A percentile compares a stretch with the other conserved stretches of the same genome.
These are phyloP conservation scores for Ammopiptanthus mongolicus DNA, from an alignment of 306 rosid genomes.

Conservation along the genomic window DNA sequence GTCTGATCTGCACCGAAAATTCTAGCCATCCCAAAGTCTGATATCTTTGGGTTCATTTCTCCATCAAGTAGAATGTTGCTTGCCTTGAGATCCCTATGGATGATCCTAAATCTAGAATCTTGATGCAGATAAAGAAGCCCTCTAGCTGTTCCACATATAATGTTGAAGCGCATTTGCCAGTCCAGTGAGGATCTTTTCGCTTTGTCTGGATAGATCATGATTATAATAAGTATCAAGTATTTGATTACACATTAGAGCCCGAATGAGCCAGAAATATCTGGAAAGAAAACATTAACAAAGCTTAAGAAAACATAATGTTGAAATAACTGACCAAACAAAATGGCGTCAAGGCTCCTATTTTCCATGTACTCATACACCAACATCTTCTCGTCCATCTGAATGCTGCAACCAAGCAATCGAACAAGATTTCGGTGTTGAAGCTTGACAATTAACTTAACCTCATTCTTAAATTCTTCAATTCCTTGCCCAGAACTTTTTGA, in stretches of 20 bases:
- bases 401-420: constrained; percentile 61
- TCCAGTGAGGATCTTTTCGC: constrained; percentile 35
- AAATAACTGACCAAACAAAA: constrained; percentile 56
- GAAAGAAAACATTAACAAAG: background rate
- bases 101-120: constrained; percentile 75
- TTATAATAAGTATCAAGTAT: background rate
- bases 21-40: constrained; percentile 86
- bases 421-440: constrained; percentile 86
- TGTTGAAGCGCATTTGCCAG: constrained; percentile 63
- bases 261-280: background rate
- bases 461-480: constrained; percentile 65
- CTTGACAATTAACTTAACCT: constrained; percentile 60
- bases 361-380: constrained; percentile 77
- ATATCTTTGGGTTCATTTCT: constrained; percentile 68
- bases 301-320: background rate
- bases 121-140: constrained; percentile 84
- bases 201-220: constrained; percentile 38
- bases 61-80: constrained; percentile 67
- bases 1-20: constrained; percentile 61
- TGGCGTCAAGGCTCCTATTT: constrained; percentile 63
- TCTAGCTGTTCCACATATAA: constrained; percentile 67
- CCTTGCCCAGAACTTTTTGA: constrained; percentile 75
- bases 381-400: constrained; percentile 66
- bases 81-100: constrained; percentile 82
- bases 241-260: background rate